Evolutionary conservation across 1,284 basidiomycete genomes (phyloP), one percentile per base, ranked within the genome.

Genomic region (Anthracocystis setariae): DNA sequence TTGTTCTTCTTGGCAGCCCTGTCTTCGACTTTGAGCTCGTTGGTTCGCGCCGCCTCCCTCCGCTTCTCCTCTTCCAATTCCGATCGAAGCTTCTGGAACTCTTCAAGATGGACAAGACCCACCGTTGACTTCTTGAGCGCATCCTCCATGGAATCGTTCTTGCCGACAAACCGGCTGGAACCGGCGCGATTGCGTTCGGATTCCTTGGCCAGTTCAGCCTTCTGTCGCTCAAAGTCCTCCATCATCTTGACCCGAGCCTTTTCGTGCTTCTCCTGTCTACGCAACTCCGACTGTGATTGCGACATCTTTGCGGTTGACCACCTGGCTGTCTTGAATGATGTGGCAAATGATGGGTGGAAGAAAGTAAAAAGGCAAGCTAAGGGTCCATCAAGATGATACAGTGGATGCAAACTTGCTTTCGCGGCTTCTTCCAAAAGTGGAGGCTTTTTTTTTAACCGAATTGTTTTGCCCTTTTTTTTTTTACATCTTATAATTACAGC

Each of bases 121-220:
- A 98, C 89, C 0, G 96, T 99, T 47, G 88, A 91, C 78, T 93
- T 88, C 86, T 97, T 98, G 50, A 99, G 87, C 12, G 88, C 88
- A 61, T 98, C 96, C 82, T 98, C 95, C 86, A 98, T 90, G 5
- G 91, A 93, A 82, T 98, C 95, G 84, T 92, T 90, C 83, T 96
- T 92, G 5, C 92, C 91, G 20, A 94, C 90, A 83, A 99, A 99
- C 57, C 94, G 91, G 79, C 91, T 90, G 0, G 59, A 29, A 20
- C 65, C 68, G n/a, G 66, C 80, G 4, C 79, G 76, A 58, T 84
- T 84, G 12, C 78, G 66, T 17, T 78, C 74, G 2, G 76, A 62
- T 49, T 82, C 80, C 18, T 69, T 80, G 71, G 91, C 89, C 80
- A 95, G 88, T 43, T 88, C 89, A 74, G 90, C 89, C 80, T 93